phyloP scores from a whole-genome alignment of 257 asterid species.

The Scutellaria galericulata region DNA sequence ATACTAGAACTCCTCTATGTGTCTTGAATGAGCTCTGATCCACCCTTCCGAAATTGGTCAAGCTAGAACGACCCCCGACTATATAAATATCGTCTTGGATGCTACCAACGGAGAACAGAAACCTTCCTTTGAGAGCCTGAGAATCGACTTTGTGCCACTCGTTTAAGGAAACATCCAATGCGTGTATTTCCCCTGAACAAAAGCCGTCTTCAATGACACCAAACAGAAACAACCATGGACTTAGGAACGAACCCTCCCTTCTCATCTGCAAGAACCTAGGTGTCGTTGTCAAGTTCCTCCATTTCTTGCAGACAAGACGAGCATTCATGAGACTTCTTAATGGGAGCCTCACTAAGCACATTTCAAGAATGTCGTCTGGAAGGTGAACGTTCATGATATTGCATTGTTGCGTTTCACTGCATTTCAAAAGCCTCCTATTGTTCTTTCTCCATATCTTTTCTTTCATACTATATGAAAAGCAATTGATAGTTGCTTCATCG shows the following conservation, averaged over 20 bases:
- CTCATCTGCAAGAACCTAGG: conserved; percentile 77
- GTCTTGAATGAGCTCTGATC: conserved; percentile 87
- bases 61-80: conserved; percentile 93
- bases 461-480: conserved; percentile 70
- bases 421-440: conserved; percentile 51
- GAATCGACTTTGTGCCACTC: conserved; percentile 87
- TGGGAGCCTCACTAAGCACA: conserved; percentile 92
- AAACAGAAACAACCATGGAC: conserved; percentile 84
- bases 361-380: conserved; percentile 88
- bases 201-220: conserved; percentile 78
- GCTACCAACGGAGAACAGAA: conserved; percentile 77
- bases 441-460: conserved; percentile 71
- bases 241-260: conserved; percentile 67
- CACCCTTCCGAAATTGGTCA: conserved; percentile 78
- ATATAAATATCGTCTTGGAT: conserved; percentile 67
- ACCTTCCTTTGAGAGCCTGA: conserved; percentile 71
- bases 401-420: conserved; percentile 36
- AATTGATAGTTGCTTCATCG: conserved; percentile 65
- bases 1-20: conserved; percentile 74
- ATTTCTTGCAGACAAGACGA: conserved; percentile 88
- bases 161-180: conserved; percentile 67
- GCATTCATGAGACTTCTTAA: conserved; percentile 77
- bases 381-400: conserved; percentile 58
- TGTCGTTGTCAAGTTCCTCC: conserved; percentile 76
- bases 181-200: conserved; percentile 87